Base-by-base conservation (phyloP, 2,329 filamentous ascomycete species). In the Corniculantispora saksenae region DNA sequence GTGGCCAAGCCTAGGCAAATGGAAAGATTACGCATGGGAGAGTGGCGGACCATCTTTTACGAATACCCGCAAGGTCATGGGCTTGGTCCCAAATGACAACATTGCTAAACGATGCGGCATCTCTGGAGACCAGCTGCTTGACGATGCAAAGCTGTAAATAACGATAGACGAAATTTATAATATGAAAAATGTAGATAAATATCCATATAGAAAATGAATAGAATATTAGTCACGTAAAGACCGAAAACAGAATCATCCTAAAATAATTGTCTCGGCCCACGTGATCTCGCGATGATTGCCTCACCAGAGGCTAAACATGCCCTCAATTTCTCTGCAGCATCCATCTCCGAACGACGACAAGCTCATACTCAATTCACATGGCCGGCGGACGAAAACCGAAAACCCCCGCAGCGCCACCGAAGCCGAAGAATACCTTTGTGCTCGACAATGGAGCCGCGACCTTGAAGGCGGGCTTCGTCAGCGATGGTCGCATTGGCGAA, bases 391-490 rank as follows among this genome's bases (percentile, higher is more conserved):
- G 80, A 71, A 89, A 86, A 75, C 79, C 83, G 58, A 86, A 86
- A 61, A 75, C 81, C 1, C 4, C 25, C 19, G 75, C 82, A 7
- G 79, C 81, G 54, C 79, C 85, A 4, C 74, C 82, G 27, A 79
- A 86, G 9, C 89, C 89, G 0, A 74, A 82, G 1, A 86, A 82
- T 66, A 97, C 94, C 0, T 88, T 99, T 62, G 85, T 99, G 54
- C 83, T 99, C 73, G 95, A 99, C 81, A 97, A 98, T 81, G 95
- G 95, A 75, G 94, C 90, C 51, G 90, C 92, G 78, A 94, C 89
- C 8, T 86, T 99, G 76, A 99, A 99, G 80, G 93, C 94, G 19
- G 95, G 95, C 61, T 90, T 94, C 71, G 87, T 89, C 1, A 77
- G 80, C 43, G 77, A 79, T 45, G 73, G 80, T 29, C 74, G 80